Percentiles rank a stretch among this genome's conserved stretches.
phyloP scores from a whole-genome alignment of 1,139 yeast species.

The Hansenula lynferdii region DNA sequence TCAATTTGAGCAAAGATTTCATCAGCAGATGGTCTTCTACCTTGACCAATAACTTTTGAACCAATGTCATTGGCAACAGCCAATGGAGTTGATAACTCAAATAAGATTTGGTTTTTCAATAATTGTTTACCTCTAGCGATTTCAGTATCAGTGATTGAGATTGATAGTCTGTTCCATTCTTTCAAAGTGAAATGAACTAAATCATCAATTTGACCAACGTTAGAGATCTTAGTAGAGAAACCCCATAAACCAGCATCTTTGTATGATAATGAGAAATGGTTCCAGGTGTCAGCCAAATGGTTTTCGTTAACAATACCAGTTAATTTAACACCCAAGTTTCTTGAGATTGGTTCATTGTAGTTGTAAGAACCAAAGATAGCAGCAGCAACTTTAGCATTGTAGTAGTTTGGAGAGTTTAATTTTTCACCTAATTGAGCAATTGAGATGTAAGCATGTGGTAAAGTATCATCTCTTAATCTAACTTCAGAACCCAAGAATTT shows the following conservation, averaged over 20 bases:
- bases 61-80: constrained; percentile 58
- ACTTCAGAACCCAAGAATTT: constrained; percentile 78
- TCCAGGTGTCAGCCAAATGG: constrained; percentile 66
- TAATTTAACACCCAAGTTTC: constrained; percentile 81
- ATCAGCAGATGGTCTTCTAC: constrained; percentile 54
- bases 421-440: constrained; percentile 74
- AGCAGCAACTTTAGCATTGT: constrained; percentile 70
- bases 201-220: constrained; percentile 60
- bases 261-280: constrained; percentile 68
- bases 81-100: constrained; percentile 39
- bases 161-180: constrained; percentile 82
- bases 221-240: constrained; percentile 59
- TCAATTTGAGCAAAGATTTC: constrained; percentile 63
- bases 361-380: constrained; percentile 60
- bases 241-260: constrained; percentile 85
- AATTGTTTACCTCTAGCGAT: constrained; percentile 72
- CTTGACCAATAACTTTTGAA: constrained; percentile 51
- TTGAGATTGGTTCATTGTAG: constrained; percentile 47
- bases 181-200: constrained; percentile 73
- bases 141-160: constrained; percentile 72
- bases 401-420: constrained; percentile 54
- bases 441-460: constrained; percentile 74
- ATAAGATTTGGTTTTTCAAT: constrained; percentile 57
- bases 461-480: constrained; percentile 82
- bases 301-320: constrained; percentile 69